Evolutionary conservation across 2,329 filamentous ascomycete genomes (phyloP).

Genomic region (Lachnellula subtilissima): DNA sequence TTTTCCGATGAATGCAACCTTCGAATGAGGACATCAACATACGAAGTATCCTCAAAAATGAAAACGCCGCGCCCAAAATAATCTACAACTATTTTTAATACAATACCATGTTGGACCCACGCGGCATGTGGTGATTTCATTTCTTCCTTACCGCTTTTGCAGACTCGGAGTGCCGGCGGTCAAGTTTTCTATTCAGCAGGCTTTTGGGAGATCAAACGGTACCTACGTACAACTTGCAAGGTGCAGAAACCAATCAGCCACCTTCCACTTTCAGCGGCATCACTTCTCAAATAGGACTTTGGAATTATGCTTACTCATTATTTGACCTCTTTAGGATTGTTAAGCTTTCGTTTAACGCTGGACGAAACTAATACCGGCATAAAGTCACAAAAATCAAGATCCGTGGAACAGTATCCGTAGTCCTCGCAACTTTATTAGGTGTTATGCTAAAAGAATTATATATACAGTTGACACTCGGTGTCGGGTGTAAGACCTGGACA

Average conservation of each 20-base stretch:
- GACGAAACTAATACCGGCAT: neutral
- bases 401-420: neutral
- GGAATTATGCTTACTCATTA: neutral
- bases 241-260: slow-evolving; percentile 1
- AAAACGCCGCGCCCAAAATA: neutral
- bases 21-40: neutral
- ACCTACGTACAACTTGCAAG: no score
- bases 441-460: no score
- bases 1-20: neutral
- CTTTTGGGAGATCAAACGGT: neutral
- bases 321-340: slow-evolving; percentile 3
- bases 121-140: neutral
- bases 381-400: neutral
- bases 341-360: neutral
- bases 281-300: neutral
- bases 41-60: neutral
- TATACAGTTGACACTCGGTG: no score
- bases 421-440: neutral
- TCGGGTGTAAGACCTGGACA: no score
- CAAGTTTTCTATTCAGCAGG: slow-evolving; percentile 1
- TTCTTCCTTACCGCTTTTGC: neutral
- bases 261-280: slow-evolving; percentile 3
- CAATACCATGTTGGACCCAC: neutral
- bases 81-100: no score
- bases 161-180: neutral